These are phyloP conservation scores for Paracoccidioides lutzii DNA, from an alignment of 2,329 filamentous ascomycete genomes.

Conservation along the genomic window DNA sequence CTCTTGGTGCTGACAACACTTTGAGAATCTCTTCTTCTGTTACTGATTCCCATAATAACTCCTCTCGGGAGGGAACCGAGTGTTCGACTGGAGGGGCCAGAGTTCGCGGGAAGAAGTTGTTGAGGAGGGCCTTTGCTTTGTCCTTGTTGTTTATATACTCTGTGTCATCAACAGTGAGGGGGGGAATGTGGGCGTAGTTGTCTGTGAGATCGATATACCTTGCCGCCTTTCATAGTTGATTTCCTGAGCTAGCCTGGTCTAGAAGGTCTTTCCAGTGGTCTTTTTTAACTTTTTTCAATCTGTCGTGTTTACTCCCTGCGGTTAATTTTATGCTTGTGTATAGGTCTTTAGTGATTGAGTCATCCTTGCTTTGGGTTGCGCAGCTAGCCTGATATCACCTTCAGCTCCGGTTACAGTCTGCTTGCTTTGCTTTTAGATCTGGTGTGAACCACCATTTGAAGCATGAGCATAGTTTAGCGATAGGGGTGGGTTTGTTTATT, in stretches of 20 bases:
- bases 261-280: slow-evolving; percentile 16
- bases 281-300: slow-evolving; percentile 13
- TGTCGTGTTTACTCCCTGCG: slow-evolving; percentile 13
- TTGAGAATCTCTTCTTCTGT: slow-evolving; percentile 3
- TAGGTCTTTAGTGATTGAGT: slow-evolving; percentile 4
- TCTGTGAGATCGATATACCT: slow-evolving; percentile 10
- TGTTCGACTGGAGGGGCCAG: slow-evolving; percentile 1
- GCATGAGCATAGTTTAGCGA: slow-evolving; percentile 10
- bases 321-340: slow-evolving; percentile 5
- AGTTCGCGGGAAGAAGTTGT: slow-evolving; percentile 13
- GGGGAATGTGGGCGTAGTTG: slow-evolving; percentile 10
- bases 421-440: slow-evolving; percentile 15
- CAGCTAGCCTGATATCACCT: slow-evolving; percentile 12
- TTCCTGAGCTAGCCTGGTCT: slow-evolving; percentile 11
- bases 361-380: not conserved
- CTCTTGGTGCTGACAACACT: too few relatives aligned
- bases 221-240: slow-evolving; percentile 11
- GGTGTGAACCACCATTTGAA: slow-evolving; percentile 17
- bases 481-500: slow-evolving; percentile 9
- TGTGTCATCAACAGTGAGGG: slow-evolving; percentile 6
- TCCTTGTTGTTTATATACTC: slow-evolving; percentile 12
- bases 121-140: slow-evolving; percentile 11
- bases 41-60: slow-evolving; percentile 11
- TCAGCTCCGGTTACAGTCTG: slow-evolving; percentile 12
- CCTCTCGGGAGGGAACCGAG: not conserved